A percentile compares a stretch with the other conserved stretches of the same genome.
phyloP scores from a whole-genome alignment of 768 basidiomycete species.

The Auricularia sp. region DNA sequence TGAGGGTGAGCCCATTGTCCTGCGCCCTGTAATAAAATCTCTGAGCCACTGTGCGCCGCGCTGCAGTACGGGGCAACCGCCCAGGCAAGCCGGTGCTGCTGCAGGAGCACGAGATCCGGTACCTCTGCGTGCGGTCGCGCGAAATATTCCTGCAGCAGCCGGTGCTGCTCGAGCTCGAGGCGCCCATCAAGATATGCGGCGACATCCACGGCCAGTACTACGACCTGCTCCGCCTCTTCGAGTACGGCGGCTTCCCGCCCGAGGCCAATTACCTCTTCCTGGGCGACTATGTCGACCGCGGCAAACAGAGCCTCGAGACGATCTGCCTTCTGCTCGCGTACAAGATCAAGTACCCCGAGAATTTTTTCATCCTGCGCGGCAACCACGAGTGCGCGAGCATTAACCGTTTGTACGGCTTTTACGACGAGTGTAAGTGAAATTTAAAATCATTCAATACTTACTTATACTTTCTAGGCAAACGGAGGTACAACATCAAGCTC shows the following conservation, averaged over 20 bases:
- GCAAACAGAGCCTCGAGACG: constrained; percentile 98
- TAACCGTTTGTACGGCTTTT: constrained; percentile 99
- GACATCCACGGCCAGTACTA: constrained; percentile 99
- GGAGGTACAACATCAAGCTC: constrained; percentile 99
- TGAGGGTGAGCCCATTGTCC: constrained; percentile 60
- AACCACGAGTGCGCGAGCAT: constrained; percentile 99
- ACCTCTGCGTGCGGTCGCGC: constrained; percentile 94
- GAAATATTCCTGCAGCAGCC: constrained; percentile 99
- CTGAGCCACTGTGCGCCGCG: no score
- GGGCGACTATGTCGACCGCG: constrained; percentile 98
- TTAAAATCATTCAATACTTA: background rate
- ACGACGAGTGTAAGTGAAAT: constrained; percentile 70
- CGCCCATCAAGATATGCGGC: constrained; percentile 74
- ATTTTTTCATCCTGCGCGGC: constrained; percentile 98
- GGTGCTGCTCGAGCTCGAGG: constrained; percentile 93
- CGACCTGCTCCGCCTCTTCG: constrained; percentile 93
- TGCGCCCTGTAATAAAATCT: no score
- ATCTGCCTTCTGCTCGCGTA: constrained; percentile 97
- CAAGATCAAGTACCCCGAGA: constrained; percentile 99
- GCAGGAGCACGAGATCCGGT: constrained; percentile 98
- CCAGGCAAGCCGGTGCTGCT: constrained; percentile 97
- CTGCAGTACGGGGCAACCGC: constrained; percentile 88
- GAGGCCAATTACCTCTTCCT: constrained; percentile 99
- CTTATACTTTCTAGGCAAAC: constrained; percentile 41
- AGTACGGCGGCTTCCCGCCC: constrained; percentile 98